Base-by-base conservation (phyloP, 2,329 filamentous ascomycete species). In the Ceratocystis alfenasii region DNA sequence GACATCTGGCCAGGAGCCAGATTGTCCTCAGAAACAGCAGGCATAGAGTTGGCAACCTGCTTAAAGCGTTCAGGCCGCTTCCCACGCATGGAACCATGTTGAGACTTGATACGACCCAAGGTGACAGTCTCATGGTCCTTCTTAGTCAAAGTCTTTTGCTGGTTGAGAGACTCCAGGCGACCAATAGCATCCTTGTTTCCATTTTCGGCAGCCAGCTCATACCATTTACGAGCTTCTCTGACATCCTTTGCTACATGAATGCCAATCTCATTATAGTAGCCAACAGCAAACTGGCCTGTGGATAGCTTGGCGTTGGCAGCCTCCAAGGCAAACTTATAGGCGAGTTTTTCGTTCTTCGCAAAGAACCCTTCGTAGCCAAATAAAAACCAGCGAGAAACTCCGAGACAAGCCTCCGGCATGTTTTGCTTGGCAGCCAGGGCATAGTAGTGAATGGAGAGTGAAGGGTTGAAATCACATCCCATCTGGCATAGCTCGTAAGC, bases 341-440 rank as follows among this genome's bases (percentile, higher is more conserved):
- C 93, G 62, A 97, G 78, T 73, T 93, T 88, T 75, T 99, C 94
- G 72, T 96, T 97, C 80, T 97, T 97, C 68, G 89, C 84, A 73
- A 99, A 96, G 5, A 95, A 81, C 25, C 87, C 88, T 70, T 97
- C 93, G 70, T 94, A 92, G 2, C 94, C 94, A 72, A 95, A 97
- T 33, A 99, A 81, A 73, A 97, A 99, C 94, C 94, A 99, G 75
- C 96, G 94, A 76, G 93, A 97, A 68, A 99, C 91, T 33, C 93
- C 91, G 76, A 99, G 88, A 68, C 96, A 91, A 0, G 93, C 94
- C 74, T 99, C 94, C 0, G 91, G 81, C 71, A 97, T 91, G 20
- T 92, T 93, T 76, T 97, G 94, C 69, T 89, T 87, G 12, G 94
- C 89, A 25, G 94, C 93, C 41, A 99, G 81, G 46, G 90, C 90